These are phyloP conservation scores for Capronia coronata DNA, from an alignment of 2,329 filamentous ascomycete genomes.

Conservation along the genomic window DNA sequence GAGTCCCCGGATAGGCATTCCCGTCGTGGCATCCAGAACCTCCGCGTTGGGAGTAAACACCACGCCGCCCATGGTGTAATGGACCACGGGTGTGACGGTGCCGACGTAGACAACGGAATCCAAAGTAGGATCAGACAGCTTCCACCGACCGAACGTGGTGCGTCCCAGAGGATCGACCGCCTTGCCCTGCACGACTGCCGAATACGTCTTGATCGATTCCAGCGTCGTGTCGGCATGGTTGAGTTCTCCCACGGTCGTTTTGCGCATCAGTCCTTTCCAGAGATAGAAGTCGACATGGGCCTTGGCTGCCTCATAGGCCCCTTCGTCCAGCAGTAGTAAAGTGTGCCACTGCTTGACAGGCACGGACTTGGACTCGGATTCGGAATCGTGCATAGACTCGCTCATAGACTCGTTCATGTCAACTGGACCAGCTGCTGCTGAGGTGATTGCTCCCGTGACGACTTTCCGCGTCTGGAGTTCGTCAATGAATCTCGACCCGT, in stretches of 20 bases:
- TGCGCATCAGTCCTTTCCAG: slow-evolving; percentile 56
- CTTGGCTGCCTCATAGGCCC: slow-evolving; percentile 46
- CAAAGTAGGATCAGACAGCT: slow-evolving; percentile 41
- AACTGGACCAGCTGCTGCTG: too few species aligned
- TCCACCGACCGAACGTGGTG: slow-evolving; percentile 52
- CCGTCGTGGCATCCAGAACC: slow-evolving; percentile 42
- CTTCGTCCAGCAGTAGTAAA: slow-evolving; percentile 54
- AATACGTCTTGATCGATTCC: slow-evolving; percentile 46
- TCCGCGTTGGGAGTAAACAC: slow-evolving; percentile 50
- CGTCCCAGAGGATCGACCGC: slow-evolving; percentile 45
- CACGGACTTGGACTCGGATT: too few species aligned
- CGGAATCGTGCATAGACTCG: too few species aligned
- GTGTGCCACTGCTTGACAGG: slow-evolving; percentile 52
- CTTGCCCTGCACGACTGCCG: slow-evolving; percentile 39
- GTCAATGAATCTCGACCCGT: slow-evolving; percentile 53
- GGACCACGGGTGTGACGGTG: slow-evolving; percentile 55
- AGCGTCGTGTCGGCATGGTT: slow-evolving; percentile 38
- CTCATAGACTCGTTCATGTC: too few species aligned
- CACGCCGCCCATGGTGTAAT: slow-evolving; percentile 63
- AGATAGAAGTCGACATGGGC: slow-evolving; percentile 58
- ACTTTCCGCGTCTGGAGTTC: slow-evolving; percentile 56
- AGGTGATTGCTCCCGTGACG: slow-evolving; percentile 48
- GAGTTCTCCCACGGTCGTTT: slow-evolving; percentile 47
- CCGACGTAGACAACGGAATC: slow-evolving; percentile 54
- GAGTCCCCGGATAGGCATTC: slow-evolving; percentile 48